Evolutionary conservation across 1,284 basidiomycete genomes (phyloP), one percentile per base, ranked within the genome.

Genomic region (Malassezia dermatis): DNA sequence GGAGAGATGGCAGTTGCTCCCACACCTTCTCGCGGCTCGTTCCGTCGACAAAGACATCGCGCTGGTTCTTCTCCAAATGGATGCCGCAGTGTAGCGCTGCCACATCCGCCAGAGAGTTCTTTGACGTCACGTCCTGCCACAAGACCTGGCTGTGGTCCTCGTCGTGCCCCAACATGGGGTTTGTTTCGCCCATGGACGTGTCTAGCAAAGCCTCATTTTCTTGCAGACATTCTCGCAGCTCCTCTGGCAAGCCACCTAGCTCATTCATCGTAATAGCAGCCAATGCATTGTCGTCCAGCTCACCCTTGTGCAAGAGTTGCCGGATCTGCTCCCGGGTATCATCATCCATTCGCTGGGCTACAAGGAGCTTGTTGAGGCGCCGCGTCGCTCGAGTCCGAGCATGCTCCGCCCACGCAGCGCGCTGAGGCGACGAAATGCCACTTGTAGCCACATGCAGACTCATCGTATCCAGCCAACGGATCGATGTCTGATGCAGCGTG

Each of bases 371-470:
- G 51, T 81, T 77, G 48, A 80, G 78, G 24, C 79, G 79, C 23
- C 69, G 62, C 41, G 78, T 78, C 7, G 82, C 77, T 35, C 77
- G 73, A 31, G 48, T 76, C 47, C 88, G 88, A 53, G 82, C 80
- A 71, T 90, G 82, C 69, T 85, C 84, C 77, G 85, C 82, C 90
- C 91, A 98, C 2, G 86, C 86, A 0, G 89, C 88, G 0, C 91
- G 83, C 73, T 98, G 94, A 60, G 90, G 86, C 0, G 88, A 90
- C 0, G 90, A 93, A 54, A 98, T 93, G 6, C 94, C 93, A 58
- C 86, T 85, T 3, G 90, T 86, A 4, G 94, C 89, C 45, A 94
- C 85, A 72, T 99, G 93, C 10, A 99, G 79, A 1, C 89, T 84
- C 83, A 98, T 89, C 0, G 93, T 99, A 73, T 98, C 94, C 34